A percentile compares a stretch with the other conserved stretches of the same genome.
phyloP scores from a whole-genome alignment of 805 yeast genomes.

The Metschnikowia lunata region DNA sequence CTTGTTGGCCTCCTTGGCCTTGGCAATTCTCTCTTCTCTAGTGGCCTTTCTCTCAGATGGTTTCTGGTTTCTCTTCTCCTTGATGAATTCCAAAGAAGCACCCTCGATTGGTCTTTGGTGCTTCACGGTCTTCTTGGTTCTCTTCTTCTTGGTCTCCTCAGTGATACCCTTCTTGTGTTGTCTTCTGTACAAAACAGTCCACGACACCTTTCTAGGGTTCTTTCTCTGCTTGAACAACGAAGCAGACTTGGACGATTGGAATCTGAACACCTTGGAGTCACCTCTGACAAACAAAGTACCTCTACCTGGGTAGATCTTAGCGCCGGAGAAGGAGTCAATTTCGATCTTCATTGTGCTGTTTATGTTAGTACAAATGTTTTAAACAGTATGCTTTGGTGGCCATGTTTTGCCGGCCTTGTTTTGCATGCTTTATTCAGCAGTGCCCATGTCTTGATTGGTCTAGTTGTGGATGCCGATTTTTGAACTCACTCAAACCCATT shows the following conservation, averaged over 20 bases:
- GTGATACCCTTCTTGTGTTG: slow-evolving; percentile 99
- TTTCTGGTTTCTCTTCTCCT: slow-evolving; percentile 93
- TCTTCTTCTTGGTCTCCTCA: slow-evolving; percentile 97
- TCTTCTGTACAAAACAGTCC: slow-evolving; percentile 99
- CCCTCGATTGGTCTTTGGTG: slow-evolving; percentile 99
- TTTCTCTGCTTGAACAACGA: slow-evolving; percentile 99
- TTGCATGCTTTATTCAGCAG: too few species aligned
- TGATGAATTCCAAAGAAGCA: slow-evolving; percentile 97
- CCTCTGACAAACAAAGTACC: slow-evolving; percentile 99
- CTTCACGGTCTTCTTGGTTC: slow-evolving; percentile 96
- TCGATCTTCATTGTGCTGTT: slow-evolving; percentile 87
- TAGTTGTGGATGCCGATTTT: too few species aligned
- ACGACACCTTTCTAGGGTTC: slow-evolving; percentile 99
- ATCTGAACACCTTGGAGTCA: slow-evolving; percentile 99
- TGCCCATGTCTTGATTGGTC: too few species aligned
- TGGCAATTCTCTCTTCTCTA: slow-evolving; percentile 83
- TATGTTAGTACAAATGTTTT: slow-evolving; percentile 28
- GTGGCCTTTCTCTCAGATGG: slow-evolving; percentile 98
- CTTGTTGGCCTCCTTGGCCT: slow-evolving; percentile 86
- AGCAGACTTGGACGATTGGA: slow-evolving; percentile 95
- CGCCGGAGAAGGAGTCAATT: slow-evolving; percentile 98
- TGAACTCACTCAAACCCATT: too few species aligned
- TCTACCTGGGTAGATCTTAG: slow-evolving; percentile 99
- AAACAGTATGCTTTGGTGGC: neutral
- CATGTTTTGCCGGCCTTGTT: neutral